Conservation (phyloP, 257 asterid species). For the Paraleonurus japonicus region DNA sequence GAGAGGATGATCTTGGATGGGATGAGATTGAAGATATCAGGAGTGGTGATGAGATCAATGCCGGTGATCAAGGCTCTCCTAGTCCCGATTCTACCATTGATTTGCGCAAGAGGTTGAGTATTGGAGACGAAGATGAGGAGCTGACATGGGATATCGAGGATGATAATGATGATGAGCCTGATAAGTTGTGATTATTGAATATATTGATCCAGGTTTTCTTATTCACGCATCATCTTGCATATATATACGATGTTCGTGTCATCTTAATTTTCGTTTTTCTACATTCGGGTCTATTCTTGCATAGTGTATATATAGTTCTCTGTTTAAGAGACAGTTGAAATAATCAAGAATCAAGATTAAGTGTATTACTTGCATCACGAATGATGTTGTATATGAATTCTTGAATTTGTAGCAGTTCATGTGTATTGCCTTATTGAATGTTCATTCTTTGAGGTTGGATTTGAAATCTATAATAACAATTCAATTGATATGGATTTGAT, state of each 20-base stretch:
- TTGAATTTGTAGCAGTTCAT: slow-evolving; percentile 10
- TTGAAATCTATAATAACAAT: neutral
- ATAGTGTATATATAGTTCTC: slow-evolving; percentile 24
- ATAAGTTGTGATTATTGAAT: slow-evolving; percentile 38
- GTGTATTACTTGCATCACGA: neutral
- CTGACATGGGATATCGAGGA: slow-evolving; percentile 78
- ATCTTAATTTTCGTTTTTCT: neutral
- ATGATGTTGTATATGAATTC: neutral
- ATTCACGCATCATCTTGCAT: slow-evolving; percentile 5
- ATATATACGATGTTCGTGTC: slow-evolving; percentile 18
- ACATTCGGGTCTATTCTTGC: neutral
- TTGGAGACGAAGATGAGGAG: slow-evolving; percentile 64
- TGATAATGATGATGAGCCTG: slow-evolving; percentile 44
- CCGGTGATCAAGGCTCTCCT: slow-evolving; percentile 23
- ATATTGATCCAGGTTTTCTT: neutral
- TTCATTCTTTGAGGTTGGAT: neutral
- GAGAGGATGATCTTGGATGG: slow-evolving; percentile 80
- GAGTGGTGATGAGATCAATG: slow-evolving; percentile 58
- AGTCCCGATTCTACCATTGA: slow-evolving; percentile 25
- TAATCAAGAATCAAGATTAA: neutral
- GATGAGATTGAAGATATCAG: slow-evolving; percentile 80
- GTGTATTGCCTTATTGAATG: neutral
- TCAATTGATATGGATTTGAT: neutral
- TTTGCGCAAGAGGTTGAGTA: slow-evolving; percentile 44
- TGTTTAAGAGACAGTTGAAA: slow-evolving; percentile 6